These are phyloP conservation scores for Tylopilus rubrobrunneus DNA, from an alignment of 768 basidiomycete species.

Conservation along the genomic window DNA sequence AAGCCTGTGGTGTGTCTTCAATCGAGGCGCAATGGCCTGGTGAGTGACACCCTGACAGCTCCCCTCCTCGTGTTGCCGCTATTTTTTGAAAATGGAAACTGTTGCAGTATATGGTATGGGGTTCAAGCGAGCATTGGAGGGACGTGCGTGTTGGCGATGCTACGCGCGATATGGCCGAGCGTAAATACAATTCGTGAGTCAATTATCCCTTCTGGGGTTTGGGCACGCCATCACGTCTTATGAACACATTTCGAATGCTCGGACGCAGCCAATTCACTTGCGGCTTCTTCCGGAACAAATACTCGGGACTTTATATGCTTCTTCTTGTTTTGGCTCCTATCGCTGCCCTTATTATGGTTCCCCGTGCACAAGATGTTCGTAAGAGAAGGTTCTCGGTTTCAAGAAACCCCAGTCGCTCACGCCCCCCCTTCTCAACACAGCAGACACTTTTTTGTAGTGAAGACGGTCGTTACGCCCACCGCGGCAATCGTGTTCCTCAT, in stretches of 20 bases:
- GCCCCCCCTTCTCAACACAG: slow-evolving; percentile 30
- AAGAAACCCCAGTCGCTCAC: slow-evolving; percentile 1
- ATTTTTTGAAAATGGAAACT: slow-evolving; percentile 8
- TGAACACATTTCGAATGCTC: slow-evolving; percentile 7
- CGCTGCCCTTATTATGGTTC: slow-evolving; percentile 77
- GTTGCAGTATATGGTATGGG: slow-evolving; percentile 65
- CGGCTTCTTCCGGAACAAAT: slow-evolving; percentile 69
- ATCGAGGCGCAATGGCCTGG: slow-evolving; percentile 72
- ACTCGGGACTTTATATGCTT: slow-evolving; percentile 77
- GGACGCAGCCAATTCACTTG: slow-evolving; percentile 59
- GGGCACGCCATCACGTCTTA: slow-evolving; percentile 1
- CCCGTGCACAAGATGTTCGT: slow-evolving; percentile 76
- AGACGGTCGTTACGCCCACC: slow-evolving; percentile 67
- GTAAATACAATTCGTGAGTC: slow-evolving; percentile 60
- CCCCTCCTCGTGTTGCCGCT: slow-evolving; percentile 13
- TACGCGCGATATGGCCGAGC: slow-evolving; percentile 74
- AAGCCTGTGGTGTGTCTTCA: slow-evolving; percentile 75
- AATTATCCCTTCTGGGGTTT: background rate
- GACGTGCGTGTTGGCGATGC: slow-evolving; percentile 67
- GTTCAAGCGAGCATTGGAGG: slow-evolving; percentile 85
- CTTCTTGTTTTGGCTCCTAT: slow-evolving; percentile 84
- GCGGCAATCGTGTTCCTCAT: slow-evolving; percentile 71
- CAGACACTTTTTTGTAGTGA: slow-evolving; percentile 76
- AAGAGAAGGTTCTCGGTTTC: slow-evolving; percentile 7
- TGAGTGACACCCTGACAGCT: slow-evolving; percentile 32